These are phyloP conservation scores for Ascocoryne sarcoides DNA, from an alignment of 2,329 filamentous ascomycete genomes.

Conservation along the genomic window DNA sequence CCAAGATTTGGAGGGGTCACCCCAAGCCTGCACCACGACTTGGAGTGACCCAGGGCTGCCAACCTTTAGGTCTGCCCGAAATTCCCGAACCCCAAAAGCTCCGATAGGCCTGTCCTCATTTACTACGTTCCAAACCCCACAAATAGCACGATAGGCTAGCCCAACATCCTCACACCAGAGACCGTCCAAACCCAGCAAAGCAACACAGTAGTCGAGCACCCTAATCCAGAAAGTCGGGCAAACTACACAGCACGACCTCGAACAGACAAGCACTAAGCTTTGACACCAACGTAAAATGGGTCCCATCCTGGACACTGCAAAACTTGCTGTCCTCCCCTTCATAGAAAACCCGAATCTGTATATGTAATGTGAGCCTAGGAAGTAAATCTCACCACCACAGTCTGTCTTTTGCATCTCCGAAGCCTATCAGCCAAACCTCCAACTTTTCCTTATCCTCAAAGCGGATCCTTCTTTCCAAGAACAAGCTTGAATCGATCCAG, in stretches of 20 bases:
- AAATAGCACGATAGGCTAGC: too few species aligned
- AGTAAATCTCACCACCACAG: constrained; percentile 19
- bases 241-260: constrained; percentile 16
- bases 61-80: constrained; percentile 23
- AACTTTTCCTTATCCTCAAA: constrained; percentile 13
- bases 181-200: constrained; percentile 13
- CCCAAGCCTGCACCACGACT: constrained; percentile 13
- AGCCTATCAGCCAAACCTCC: constrained; percentile 1
- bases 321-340: constrained; percentile 12
- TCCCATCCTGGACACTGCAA: constrained; percentile 42
- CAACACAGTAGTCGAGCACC: constrained; percentile 8
- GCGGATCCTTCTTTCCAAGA: constrained; percentile 12
- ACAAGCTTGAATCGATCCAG: constrained; percentile 11
- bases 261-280: constrained; percentile 79
- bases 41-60: constrained; percentile 28
- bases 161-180: constrained; percentile 11
- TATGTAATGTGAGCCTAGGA: constrained; percentile 14
- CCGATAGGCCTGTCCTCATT: constrained; percentile 9
- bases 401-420: constrained; percentile 16
- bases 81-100: not conserved
- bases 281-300: constrained; percentile 91
- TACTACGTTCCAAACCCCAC: too few species aligned
- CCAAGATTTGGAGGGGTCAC: constrained; percentile 26
- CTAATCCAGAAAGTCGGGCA: constrained; percentile 10
- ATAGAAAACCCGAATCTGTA: constrained; percentile 7